A percentile compares a stretch with the other conserved stretches of the same genome.
Evolutionary conservation across 345 rosid genomes (phyloP).

Genomic region (Kandelia obovata): DNA sequence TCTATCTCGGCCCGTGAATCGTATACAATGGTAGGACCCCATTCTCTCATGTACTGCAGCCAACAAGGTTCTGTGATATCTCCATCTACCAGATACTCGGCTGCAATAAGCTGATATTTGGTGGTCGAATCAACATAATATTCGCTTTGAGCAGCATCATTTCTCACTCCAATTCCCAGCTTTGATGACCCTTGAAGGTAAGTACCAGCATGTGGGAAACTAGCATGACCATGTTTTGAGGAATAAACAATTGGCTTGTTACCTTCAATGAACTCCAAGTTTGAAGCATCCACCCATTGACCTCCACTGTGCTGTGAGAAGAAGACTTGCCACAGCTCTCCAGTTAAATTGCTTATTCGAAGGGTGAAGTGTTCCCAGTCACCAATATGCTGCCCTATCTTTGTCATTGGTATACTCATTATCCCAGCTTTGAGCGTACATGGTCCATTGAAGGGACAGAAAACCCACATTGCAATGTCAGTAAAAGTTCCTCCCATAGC

Average conservation of each 20-base stretch:
- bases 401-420: conserved; percentile 60
- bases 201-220: conserved; percentile 77
- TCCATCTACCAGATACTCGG: conserved; percentile 68
- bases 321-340: conserved; percentile 73
- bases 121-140: conserved; percentile 60
- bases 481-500: conserved; percentile 88
- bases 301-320: conserved; percentile 94
- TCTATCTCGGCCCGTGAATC: conserved; percentile 74
- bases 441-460: conserved; percentile 89
- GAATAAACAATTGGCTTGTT: conserved; percentile 71
- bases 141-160: conserved; percentile 61
- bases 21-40: conserved; percentile 83
- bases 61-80: conserved; percentile 65
- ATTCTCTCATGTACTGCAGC: conserved; percentile 91
- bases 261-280: conserved; percentile 59
- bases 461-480: conserved; percentile 86
- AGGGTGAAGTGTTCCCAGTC: conserved; percentile 96
- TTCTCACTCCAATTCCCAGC: conserved; percentile 71
- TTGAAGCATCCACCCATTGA: conserved; percentile 61
- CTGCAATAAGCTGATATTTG: conserved; percentile 65
- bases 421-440: conserved; percentile 74
- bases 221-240: conserved; percentile 81
- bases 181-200: conserved; percentile 76
- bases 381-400: conserved; percentile 72
- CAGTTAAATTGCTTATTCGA: conserved; percentile 75